Evolutionary conservation across 768 basidiomycete species (phyloP), one percentile per base, ranked within the genome.

Genomic region (Suillus cothurnatus): DNA sequence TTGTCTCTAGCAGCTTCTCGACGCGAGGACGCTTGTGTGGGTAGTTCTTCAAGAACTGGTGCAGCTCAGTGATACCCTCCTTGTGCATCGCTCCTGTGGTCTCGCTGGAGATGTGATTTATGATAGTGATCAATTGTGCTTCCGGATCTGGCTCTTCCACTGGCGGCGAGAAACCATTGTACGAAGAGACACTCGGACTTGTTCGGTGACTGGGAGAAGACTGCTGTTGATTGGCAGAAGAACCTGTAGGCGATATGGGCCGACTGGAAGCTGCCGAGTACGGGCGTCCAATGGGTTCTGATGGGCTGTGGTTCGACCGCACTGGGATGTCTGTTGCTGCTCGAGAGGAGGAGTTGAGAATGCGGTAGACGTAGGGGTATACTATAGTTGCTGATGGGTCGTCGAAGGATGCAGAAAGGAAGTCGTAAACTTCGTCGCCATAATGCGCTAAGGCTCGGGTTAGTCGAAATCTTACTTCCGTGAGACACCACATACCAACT

Each of bases 351-450:
- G 93, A 87, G 72, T 95, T 95, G 32, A 96, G 81, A 64, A 96
- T 95, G 39, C 94, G 88, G 75, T 94, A 95, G 50, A 97, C 94
- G 71, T 97, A 97, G 36, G 94, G 94, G 74, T 97, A 97, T 23
- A 97, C 95, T 68, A 96, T 96, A 9, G 94, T 95, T n/a, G 93
- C 94, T 7, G 95, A 96, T n/a, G 95, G 92, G 74, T 95, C 94
- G 69, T 97, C 96, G 71, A 99, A 97, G 12, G 95, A 90, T 49
- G 86, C 86, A 2, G 93, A 92, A 38, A 99, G 85, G 55, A 96
- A 79, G 72, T 98, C 95, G 70, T 98, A 98, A 0, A 96, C 89
- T 61, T 92, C 90, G 66, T 94, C 94, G 31, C 90, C 93, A 72
- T 93, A 90, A 70, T 94, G 90, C 41, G 90, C 93, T 92, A 61